Evolutionary conservation across 257 asterid genomes (phyloP).

Genomic region (Solanum virginianum): DNA sequence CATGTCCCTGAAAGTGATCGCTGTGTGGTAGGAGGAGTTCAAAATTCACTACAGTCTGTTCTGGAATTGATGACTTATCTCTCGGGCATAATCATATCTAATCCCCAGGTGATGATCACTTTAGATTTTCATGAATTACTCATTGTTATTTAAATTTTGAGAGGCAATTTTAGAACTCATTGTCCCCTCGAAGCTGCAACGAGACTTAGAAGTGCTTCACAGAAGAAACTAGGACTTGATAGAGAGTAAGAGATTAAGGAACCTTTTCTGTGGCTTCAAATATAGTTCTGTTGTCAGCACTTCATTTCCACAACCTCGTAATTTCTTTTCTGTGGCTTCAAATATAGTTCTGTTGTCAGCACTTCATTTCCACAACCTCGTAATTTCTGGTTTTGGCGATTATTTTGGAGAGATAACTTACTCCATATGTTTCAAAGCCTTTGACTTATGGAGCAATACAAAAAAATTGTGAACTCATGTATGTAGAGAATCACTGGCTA

Average conservation of each 20-base stretch:
- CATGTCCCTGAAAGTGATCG: conserved; percentile 58
- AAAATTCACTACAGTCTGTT: conserved; percentile 69
- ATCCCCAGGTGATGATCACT: conserved; percentile 52
- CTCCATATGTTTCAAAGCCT: no score
- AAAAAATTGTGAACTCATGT: neutral
- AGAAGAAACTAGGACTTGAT: neutral
- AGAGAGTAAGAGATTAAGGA: neutral
- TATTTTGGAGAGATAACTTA: neutral
- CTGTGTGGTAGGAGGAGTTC: conserved; percentile 85
- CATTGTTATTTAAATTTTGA: neutral
- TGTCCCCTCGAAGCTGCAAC: neutral
- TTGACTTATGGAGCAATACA: no score
- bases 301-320: no score
- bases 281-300: neutral
- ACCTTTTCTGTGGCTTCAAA: neutral
- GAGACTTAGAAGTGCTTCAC: neutral
- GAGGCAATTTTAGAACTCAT: neutral
- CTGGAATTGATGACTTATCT: conserved; percentile 78
- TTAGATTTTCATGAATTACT: neutral
- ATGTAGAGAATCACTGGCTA: no score
- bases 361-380: neutral
- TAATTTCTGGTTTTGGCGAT: neutral
- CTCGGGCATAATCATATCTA: conserved; percentile 62
- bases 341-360: neutral
- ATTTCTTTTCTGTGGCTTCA: neutral